Base-by-base conservation (phyloP, 2,329 filamentous ascomycete species). In the Geosmithia putterillii region DNA sequence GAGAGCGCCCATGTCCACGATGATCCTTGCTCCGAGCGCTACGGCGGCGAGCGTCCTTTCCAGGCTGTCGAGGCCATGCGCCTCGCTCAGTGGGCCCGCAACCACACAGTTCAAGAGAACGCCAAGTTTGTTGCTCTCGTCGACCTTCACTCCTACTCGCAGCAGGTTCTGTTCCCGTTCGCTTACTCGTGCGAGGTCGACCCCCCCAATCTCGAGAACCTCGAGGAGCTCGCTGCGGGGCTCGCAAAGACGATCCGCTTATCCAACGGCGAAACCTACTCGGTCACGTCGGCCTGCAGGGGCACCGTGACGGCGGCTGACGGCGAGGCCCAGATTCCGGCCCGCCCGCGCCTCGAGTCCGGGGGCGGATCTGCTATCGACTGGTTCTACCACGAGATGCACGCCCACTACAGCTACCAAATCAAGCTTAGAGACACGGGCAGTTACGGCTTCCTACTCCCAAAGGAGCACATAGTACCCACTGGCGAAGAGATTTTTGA, bases 91-190 rank as follows among this genome's bases (percentile, higher is more conserved):
- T 98, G 90, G 90, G 86, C 86, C 1, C 76, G 71, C 53, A 90
- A 87, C 55, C 74, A 94, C 59, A 87, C 82, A 0, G 67, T 74
- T 7, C 69, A 78, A 50, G 76, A 82, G 57, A 80, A 83, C 44
- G 79, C 81, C 42, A 71, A 82, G 15, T 87, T 96, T 51, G 75
- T 89, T n/a, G 87, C 83, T 3, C 82, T 94, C 50, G 58, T 96
- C 38, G 92, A 98, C 58, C 71, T 96, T 21, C 92, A 98, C 62
- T 90, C 86, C 2, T 98, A 96, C 61, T 94, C 87, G 1, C 89
- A 98, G 63, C 85, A 95, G 62, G 82, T 98, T 19, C 71, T 96
- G 8, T 95, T 92, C 57, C 92, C 92, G 0, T 96, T 89, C 59
- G 81, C 85, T 5, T 95, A 86, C 63, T 86, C 85, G 12, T 98